phyloP scores from a whole-genome alignment of 768 basidiomycete genomes.

The Agrocybe praecox region DNA sequence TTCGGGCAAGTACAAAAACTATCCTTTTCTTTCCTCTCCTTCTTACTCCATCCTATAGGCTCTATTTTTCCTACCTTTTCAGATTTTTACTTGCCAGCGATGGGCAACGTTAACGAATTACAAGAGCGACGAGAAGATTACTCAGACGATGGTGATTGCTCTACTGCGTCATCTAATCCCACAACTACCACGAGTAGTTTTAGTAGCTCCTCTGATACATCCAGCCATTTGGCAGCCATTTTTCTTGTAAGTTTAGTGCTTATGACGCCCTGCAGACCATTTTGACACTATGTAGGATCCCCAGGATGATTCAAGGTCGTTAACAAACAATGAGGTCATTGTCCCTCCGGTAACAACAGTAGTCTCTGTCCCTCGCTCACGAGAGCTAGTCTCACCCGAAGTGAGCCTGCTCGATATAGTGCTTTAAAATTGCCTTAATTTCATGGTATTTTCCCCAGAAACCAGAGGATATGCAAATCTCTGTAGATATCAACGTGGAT shows the following conservation, averaged over 20 bases:
- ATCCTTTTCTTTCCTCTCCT: neutral
- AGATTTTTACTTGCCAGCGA: neutral
- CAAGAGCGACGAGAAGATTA: slow-evolving; percentile 7
- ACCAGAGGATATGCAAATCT: neutral
- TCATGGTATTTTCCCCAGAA: neutral
- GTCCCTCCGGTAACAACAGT: too few species aligned
- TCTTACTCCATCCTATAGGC: neutral
- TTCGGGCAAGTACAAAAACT: too few species aligned
- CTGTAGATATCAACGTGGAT: neutral
- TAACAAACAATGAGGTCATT: too few species aligned
- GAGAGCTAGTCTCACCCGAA: too few species aligned
- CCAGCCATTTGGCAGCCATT: too few species aligned
- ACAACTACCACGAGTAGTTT: neutral
- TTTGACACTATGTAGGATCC: too few species aligned
- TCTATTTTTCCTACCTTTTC: neutral
- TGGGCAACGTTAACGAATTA: slow-evolving; percentile 20
- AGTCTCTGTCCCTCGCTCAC: too few species aligned
- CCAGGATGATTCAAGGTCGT: too few species aligned
- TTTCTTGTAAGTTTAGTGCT: too few species aligned
- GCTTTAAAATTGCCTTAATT: too few species aligned
- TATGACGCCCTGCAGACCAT: too few species aligned
- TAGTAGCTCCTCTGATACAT: neutral
- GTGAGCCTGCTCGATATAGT: too few species aligned
- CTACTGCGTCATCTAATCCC: neutral
- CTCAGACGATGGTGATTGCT: neutral